Base-by-base conservation (phyloP, 202 grass and related monocot species). In the Panicum virgatum region DNA sequence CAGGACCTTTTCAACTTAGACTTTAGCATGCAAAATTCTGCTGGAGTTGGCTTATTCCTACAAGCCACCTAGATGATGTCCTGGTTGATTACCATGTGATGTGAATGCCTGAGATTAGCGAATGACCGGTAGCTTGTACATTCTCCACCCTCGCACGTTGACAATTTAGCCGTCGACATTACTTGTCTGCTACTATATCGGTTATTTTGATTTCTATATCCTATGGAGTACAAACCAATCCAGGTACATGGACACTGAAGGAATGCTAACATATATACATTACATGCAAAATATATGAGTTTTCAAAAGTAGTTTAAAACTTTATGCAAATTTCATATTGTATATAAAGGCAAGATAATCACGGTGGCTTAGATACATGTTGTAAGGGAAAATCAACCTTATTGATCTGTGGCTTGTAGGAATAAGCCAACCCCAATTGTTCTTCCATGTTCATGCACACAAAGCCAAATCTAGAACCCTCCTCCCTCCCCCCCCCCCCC, bases 1-100 rank as follows among this genome's bases (percentile, higher is more conserved):
- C 22, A 42, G 4, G 75, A 54, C 83, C 23, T 12, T 72, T 72
- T 56, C 57, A 54, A 32, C 48, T 22, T 85, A 79, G 45, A 85
- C 75, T 78, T 79, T n/a, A n/a, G n/a, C 8, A 62, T 62, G 57
- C 5, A 83, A 60, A 61, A 65, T 42, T 15, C 15, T 36, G n/a
- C n/a, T n/a, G 15, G 36, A 30, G 19, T 13, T 45, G 42, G 56
- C 11, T 44, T 63, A 52, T 63, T 53, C 36, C 66, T 62, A 40
- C 82, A 79, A 85, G 54, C 61, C 50, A 78, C 14, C 48, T 38
- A 29, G 12, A 52, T 37, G 36, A 18, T 27, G 12, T 14, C 54
- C 25, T n/a, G 51, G 67, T 36, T 29, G n/a, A 68, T 72, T 43
- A 32, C 36, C 58, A 54, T 72, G 76, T n/a, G n/a, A n/a, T n/a